A percentile compares a stretch with the other conserved stretches of the same genome.
phyloP scores from a whole-genome alignment of 306 rosid species.

The Luffa aegyptiaca region DNA sequence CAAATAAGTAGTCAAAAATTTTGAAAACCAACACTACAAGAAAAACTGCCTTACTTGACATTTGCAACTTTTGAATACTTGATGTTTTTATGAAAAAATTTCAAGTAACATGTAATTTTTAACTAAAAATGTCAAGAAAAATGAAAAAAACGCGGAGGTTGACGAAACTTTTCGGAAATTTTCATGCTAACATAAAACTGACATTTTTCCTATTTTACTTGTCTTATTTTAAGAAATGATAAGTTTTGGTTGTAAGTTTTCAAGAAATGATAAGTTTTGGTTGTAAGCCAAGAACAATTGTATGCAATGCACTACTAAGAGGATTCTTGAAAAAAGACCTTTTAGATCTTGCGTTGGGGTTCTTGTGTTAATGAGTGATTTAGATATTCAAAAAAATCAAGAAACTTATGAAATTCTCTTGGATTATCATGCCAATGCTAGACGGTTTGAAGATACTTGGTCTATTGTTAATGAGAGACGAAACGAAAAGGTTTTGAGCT shows the following conservation, averaged over 20 bases:
- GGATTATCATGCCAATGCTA: conserved; percentile 56
- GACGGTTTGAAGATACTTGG: conserved; percentile 79
- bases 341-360: conserved; percentile 36
- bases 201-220: too few relatives aligned
- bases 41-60: too few relatives aligned
- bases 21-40: too few relatives aligned
- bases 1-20: too few relatives aligned
- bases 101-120: too few relatives aligned
- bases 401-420: conserved; percentile 51
- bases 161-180: too few relatives aligned
- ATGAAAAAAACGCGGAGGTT: too few relatives aligned
- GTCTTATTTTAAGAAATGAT: too few relatives aligned
- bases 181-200: too few relatives aligned
- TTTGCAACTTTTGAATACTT: too few relatives aligned
- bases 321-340: conserved; percentile 66
- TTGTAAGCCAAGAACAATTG: conserved; percentile 28
- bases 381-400: conserved; percentile 22
- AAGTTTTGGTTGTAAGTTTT: conserved; percentile 32
- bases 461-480: conserved; percentile 44
- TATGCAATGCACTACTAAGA: conserved; percentile 53
- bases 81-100: too few relatives aligned
- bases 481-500: conserved; percentile 32
- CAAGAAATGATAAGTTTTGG: conserved; percentile 51
- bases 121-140: too few relatives aligned
- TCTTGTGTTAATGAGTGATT: conserved; percentile 34